Conservation (phyloP, 768 basidiomycete species). For the Trametes cinnabarina region DNA sequence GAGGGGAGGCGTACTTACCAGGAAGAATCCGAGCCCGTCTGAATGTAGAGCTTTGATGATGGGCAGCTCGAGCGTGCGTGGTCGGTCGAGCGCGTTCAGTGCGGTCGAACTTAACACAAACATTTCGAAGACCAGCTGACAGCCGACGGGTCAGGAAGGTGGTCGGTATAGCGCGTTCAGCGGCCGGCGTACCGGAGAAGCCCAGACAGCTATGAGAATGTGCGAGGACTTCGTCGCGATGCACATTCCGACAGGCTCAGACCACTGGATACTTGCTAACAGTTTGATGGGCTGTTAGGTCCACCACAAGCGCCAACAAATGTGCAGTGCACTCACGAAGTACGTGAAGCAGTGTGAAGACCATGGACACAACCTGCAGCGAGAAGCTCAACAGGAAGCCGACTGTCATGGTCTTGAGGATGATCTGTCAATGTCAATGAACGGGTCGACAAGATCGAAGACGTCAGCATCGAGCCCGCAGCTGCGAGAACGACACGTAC, state of each 20-base stretch:
- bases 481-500: slow-evolving; percentile 12
- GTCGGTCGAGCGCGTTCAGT: slow-evolving; percentile 37
- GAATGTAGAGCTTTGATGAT: slow-evolving; percentile 32
- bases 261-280: slow-evolving; percentile 29
- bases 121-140: slow-evolving; percentile 36
- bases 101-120: slow-evolving; percentile 32
- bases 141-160: too few species aligned
- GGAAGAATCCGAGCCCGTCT: slow-evolving; percentile 37
- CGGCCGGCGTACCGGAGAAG: slow-evolving; percentile 34
- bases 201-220: slow-evolving; percentile 30
- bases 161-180: too few species aligned
- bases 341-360: slow-evolving; percentile 24
- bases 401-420: slow-evolving; percentile 24
- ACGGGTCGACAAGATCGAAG: not conserved
- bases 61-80: slow-evolving; percentile 27
- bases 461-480: not conserved
- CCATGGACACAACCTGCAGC: slow-evolving; percentile 25
- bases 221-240: slow-evolving; percentile 22
- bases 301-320: not conserved
- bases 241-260: slow-evolving; percentile 27
- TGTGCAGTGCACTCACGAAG: slow-evolving; percentile 23
- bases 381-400: slow-evolving; percentile 31
- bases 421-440: slow-evolving; percentile 12
- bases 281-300: not conserved
- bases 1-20: slow-evolving; percentile 28